A percentile compares a stretch with the other conserved stretches of the same genome.
These are phyloP conservation scores for Lentinus brumalis DNA, from an alignment of 768 basidiomycete species.

Conservation along the genomic window DNA sequence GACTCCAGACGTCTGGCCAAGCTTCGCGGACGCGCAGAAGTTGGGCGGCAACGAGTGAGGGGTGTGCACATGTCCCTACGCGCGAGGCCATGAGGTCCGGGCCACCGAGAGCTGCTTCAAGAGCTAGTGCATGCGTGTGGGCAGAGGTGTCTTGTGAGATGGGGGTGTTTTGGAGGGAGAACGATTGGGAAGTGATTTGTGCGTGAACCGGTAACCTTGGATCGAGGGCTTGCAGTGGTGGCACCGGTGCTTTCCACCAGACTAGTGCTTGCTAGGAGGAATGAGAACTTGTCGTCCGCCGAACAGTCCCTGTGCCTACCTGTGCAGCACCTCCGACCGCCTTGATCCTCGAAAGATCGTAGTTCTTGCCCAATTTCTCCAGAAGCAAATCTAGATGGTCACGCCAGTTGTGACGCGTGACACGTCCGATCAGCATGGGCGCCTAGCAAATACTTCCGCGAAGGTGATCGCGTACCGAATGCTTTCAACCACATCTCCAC, in stretches of 20 bases:
- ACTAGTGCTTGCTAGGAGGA: constrained; percentile 64
- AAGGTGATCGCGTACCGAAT: constrained; percentile 57
- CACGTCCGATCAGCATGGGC: constrained; percentile 19
- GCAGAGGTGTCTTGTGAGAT: constrained; percentile 81
- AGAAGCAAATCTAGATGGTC: constrained; percentile 62
- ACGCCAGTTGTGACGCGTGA: constrained; percentile 7
- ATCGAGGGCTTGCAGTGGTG: constrained; percentile 72
- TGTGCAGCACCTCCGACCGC: constrained; percentile 80
- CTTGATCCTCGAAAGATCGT: constrained; percentile 72
- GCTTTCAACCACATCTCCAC: constrained; percentile 91
- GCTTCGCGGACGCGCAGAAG: constrained; percentile 77
- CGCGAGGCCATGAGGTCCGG: constrained; percentile 76
- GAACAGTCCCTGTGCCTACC: constrained; percentile 39
- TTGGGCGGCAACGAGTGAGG: constrained; percentile 74
- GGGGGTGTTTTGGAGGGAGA: constrained; percentile 74
- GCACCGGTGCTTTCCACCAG: constrained; percentile 84
- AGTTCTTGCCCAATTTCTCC: constrained; percentile 69
- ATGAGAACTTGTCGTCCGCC: not conserved
- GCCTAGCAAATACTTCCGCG: constrained; percentile 51
- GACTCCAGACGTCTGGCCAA: constrained; percentile 78
- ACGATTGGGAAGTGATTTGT: constrained; percentile 67
- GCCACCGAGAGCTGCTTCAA: constrained; percentile 76
- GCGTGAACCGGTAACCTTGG: constrained; percentile 67
- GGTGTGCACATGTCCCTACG: constrained; percentile 71
- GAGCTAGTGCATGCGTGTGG: constrained; percentile 72